Evolutionary conservation across 768 basidiomycete genomes (phyloP), one percentile per base, ranked within the genome.

Genomic region (Phallus indusiatus): DNA sequence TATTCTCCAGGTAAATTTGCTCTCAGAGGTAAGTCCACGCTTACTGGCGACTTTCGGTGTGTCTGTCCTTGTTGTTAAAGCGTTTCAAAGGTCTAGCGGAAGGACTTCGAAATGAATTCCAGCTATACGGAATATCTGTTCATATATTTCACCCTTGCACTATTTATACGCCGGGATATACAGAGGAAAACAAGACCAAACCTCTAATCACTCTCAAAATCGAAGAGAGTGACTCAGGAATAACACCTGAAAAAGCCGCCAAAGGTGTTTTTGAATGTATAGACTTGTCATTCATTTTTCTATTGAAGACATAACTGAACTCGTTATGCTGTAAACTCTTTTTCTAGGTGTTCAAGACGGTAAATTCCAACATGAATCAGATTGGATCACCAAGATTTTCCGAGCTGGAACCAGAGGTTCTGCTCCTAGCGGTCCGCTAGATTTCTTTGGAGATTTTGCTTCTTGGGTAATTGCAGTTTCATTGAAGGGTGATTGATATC

Each of bases 1-100:
- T 95, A 95, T 70, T 75, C 88, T 0, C 90, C 92, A 0, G 86
- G 83, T 10, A 95, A 95, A 68, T 86, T 88, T 64, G 94, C 94
- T 8, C 68, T 95, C 6, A 74, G 90, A 72, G 92, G 92, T 91
- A 47, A 72, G 62, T 17, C 20, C 33, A 28, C 4, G 22, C 10
- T 12, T 16, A 2, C n/a, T 2, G 12, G n/a, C 12, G 12, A n/a
- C 11, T 48, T 36, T 36, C 14, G 21, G 16, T 10, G 1, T n/a
- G 20, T 18, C n/a, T 14, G 33, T 47, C 21, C 17, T 59, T 6
- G n/a, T n/a, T n/a, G n/a, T 49, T 55, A 34, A 36, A 42, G 11
- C 55, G 35, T 12, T 8, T 66, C n/a, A n/a, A n/a, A 93, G 91
- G 87, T 14, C 81, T 96, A 0, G 90, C 89, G 14, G 94, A 96